Evolutionary conservation across 1,284 basidiomycete genomes (phyloP), one percentile per base, ranked within the genome.

Genomic region (Omphalotus olearius): DNA sequence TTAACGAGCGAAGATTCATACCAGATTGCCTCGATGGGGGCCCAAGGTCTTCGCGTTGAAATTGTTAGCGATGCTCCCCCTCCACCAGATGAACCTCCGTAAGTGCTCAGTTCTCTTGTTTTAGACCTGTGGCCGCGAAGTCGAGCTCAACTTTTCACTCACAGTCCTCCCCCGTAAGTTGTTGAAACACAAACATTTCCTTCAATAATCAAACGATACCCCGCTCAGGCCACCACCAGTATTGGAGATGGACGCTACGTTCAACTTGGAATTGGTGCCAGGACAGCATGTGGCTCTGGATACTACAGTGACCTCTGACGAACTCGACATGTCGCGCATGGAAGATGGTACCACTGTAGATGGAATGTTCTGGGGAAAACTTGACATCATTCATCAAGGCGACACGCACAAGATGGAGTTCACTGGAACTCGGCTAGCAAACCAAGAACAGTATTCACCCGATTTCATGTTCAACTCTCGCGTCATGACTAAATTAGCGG

Each of bases 251-350:
- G 85, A 85, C 7, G 88, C 83, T 4, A 83, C 80, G 3, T 90
- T 91, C 69, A 86, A 81, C 60, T 73, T 91, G 20, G 89, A 91
- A 65, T 77, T 91, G 33, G 67, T 70, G 3, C 88, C 86, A 2
- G 85, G 85, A 13, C 86, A 88, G 65, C 74, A 79, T 47, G 83
- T 91, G 51, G 85, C 82, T 3, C 75, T 91, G 18, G 89, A 91
- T 59, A 87, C 85, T 1, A 83, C 77, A 13, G 76, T 90, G 41
- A 76, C 77, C 44, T 91, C 88, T 3, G 82, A 84, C 51, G 88
- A 91, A 59, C 74, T 90, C 30, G 88, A 91, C 63, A 91, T 91
- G 88, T 83, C 88, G 1, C 79, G 86, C 48, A 89, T 88, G 85
- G 88, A 91, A 57, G 88, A 91, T 59, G 88, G 88, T 2, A 91